These are phyloP conservation scores for Prunus dulcis DNA, from an alignment of 306 rosid species.

Conservation along the genomic window DNA sequence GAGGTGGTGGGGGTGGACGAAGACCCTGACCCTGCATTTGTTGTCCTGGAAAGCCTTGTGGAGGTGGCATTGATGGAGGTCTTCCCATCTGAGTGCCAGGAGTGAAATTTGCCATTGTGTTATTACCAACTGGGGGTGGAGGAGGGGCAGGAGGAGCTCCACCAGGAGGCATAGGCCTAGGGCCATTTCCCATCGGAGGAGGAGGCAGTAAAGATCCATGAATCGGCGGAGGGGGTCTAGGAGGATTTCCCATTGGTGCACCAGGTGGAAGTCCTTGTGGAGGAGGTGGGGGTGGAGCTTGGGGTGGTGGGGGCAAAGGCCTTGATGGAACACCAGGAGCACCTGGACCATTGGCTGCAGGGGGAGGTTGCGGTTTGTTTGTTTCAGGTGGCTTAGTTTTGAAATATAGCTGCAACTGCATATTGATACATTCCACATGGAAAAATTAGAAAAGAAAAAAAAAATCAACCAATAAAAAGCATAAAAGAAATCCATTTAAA, in stretches of 20 bases:
- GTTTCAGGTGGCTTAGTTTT: constrained; percentile 85
- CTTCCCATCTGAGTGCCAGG: constrained; percentile 51
- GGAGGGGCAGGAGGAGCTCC: constrained; percentile 83
- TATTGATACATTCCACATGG: constrained; percentile 16
- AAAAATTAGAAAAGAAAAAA: constrained; percentile 26
- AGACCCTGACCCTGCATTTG: constrained; percentile 49
- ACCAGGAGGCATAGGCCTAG: constrained; percentile 73
- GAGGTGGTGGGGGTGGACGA: constrained; percentile 66
- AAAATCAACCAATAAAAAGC: neutral
- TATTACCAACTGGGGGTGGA: constrained; percentile 58
- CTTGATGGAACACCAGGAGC: constrained; percentile 86
- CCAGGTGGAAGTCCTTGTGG: constrained; percentile 72
- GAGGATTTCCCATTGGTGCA: constrained; percentile 65
- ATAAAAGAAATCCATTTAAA: constrained; percentile 3
- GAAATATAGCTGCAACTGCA: constrained; percentile 91
- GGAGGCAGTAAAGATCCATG: constrained; percentile 79
- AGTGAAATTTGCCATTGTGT: constrained; percentile 51
- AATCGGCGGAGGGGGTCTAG: constrained; percentile 74
- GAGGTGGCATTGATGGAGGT: constrained; percentile 74
- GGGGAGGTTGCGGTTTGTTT: constrained; percentile 68
- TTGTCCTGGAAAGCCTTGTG: constrained; percentile 67
- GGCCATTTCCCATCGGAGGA: constrained; percentile 76
- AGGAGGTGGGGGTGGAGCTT: constrained; percentile 81
- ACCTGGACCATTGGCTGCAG: constrained; percentile 61
- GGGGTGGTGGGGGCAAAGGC: constrained; percentile 83